Conservation (phyloP, 768 basidiomycete genomes). For the Collybia sordida region DNA sequence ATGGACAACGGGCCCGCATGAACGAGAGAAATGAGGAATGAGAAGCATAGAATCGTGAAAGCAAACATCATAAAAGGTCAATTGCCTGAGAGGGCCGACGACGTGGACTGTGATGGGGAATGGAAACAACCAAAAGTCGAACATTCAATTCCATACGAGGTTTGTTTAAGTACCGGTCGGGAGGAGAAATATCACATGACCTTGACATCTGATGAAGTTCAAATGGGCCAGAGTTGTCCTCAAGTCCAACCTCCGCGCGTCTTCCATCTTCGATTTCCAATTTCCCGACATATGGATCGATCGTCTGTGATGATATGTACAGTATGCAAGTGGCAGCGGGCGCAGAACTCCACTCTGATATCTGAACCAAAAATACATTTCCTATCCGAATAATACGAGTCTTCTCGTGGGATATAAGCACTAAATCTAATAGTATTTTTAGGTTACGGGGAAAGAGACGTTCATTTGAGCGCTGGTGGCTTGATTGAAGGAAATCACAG, state of each 20-base stretch:
- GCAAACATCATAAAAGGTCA: constrained; percentile 24
- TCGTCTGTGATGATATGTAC: not conserved
- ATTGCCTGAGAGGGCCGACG: constrained; percentile 11
- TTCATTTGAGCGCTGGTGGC: too few relatives aligned
- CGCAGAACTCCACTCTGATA: constrained; percentile 9
- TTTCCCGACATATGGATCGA: not conserved
- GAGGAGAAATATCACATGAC: constrained; percentile 19
- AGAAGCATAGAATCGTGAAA: constrained; percentile 27
- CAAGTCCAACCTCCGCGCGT: constrained; percentile 3
- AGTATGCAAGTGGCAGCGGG: constrained; percentile 2
- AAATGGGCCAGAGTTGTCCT: not conserved
- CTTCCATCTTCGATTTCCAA: constrained; percentile 8
- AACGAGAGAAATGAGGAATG: constrained; percentile 26
- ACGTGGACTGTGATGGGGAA: constrained; percentile 15
- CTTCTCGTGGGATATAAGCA: not conserved
- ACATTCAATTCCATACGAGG: constrained; percentile 8
- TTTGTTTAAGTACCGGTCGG: constrained; percentile 16
- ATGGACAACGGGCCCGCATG: constrained; percentile 35
- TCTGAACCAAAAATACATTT: constrained; percentile 14
- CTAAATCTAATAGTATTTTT: too few relatives aligned
- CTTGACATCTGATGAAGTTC: constrained; percentile 13
- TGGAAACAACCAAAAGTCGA: constrained; percentile 12
- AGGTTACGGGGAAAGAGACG: too few relatives aligned
- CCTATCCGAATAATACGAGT: constrained; percentile 4
- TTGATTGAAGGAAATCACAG: too few relatives aligned